Evolutionary conservation across 768 basidiomycete genomes (phyloP), one percentile per base, ranked within the genome.

Genomic region (Lactarius vividus): DNA sequence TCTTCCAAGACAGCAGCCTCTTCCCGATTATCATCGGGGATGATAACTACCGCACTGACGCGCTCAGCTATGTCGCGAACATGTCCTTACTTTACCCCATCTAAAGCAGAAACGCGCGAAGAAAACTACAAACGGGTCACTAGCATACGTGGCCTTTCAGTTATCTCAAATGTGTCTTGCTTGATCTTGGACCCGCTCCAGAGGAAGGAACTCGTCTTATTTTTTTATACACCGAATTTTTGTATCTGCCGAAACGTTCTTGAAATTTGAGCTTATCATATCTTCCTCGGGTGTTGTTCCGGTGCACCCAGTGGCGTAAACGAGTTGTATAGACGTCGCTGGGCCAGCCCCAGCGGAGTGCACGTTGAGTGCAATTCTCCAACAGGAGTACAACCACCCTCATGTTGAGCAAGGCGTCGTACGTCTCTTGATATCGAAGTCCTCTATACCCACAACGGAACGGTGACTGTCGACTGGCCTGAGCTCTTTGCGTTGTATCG

Each of bases 51-150:
- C 69, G 69, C 28, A 7, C 35, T 40, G 31, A 37, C 4, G 46
- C 67, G 8, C 15, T 65, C 54, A 57, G 46, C 11, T 69, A 57
- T 29, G 62, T 70, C 6, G 31, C 57, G 20, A 59, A 70, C 49
- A 16, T 70, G 46, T 70, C 69, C 8, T 46, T 70, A 18, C 10
- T 58, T 49, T 35, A 70, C 42, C 66, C 69, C 3, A 49, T 69
- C 40, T 69, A 59, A 66, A 29, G 28, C 44, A 33, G 56, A 29
- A 26, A 52, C 6, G 49, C 20, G 42, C 42, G 42, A 44, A 44
- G 42, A 44, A 52, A 52, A 26, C 13, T 52, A 13, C 4, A 13
- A 15, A 10, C 3, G 49, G 23, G 49, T 26, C 49, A 52, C 26
- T 26, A 26, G 49, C 23, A 26, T 52, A 52, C 13, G 15, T 52